Base-by-base conservation (phyloP, 768 basidiomycete genomes). In the Mycena galericulata region DNA sequence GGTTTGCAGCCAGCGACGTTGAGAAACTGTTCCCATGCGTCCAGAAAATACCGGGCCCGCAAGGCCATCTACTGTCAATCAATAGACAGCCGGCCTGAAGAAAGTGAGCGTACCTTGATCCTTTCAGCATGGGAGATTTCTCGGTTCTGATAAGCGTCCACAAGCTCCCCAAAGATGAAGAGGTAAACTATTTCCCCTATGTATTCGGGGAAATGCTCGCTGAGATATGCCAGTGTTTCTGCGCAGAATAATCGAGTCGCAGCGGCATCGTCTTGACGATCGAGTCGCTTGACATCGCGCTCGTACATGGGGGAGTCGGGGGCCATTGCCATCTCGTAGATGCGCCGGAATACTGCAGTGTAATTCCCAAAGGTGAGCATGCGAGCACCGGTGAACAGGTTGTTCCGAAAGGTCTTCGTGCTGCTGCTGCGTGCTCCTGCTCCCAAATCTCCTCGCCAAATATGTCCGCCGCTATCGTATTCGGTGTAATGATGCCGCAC, bases 201-300 rank as follows among this genome's bases (percentile, higher is more conserved):
- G 0, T 71, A 46, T 0, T 80, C 74, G 0, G 80, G 77, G 60
- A 76, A 69, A 15, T 75, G 51, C 0, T 77, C 46, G 1, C 65
- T 40, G 11, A 78, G 24, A 11, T 58, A 79, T 10, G 77, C 34
- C 0, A 85, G 73, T 0, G 74, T 69, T 7, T 66, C 62, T 0
- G 80, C 79, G 10, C 80, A 84, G 62, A 85, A 83, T 0, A 85
- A 68, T 0, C 80, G 76, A 9, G 77, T 58, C 0, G 84, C 85
- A 0, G 84, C 85, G 62, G 73, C 75, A 63, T 86, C 84, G 71
- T 86, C 85, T 73, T 86, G 84, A 0, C 78, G 67, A 55, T 86
- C 83, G 0, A 84, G 41, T 45, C 79, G 79, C 14, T 81, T 77
- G 4, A 85, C 79, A 65, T 81, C 79, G 3, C 72, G 73, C 20